phyloP scores from a whole-genome alignment of 257 asterid species.

The Agastache rugosa region DNA sequence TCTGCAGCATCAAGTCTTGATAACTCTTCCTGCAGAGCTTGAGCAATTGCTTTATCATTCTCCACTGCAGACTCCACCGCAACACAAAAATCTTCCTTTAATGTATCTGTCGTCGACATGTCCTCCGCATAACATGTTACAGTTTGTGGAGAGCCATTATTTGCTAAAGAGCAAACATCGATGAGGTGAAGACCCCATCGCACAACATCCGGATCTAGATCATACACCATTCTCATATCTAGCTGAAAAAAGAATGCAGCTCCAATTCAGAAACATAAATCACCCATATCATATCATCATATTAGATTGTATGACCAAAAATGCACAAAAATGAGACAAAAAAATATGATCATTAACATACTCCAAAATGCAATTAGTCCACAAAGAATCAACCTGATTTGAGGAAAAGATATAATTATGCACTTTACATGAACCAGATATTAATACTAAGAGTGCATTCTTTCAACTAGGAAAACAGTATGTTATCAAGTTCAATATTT shows the following conservation, averaged over 20 bases:
- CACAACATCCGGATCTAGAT: slow-evolving; percentile 80
- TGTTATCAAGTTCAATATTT: neutral
- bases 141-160: slow-evolving; percentile 60
- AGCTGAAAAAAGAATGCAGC: slow-evolving; percentile 25
- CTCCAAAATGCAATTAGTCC: neutral
- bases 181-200: slow-evolving; percentile 91
- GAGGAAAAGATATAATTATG: neutral
- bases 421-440: neutral
- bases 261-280: slow-evolving; percentile 18
- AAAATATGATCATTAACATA: neutral
- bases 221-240: slow-evolving; percentile 41
- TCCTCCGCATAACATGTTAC: slow-evolving; percentile 64
- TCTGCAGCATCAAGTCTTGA: slow-evolving; percentile 57
- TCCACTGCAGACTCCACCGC: slow-evolving; percentile 49
- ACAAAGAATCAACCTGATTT: neutral
- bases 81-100: slow-evolving; percentile 58
- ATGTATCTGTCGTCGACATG: slow-evolving; percentile 49
- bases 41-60: slow-evolving; percentile 76
- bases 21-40: slow-evolving; percentile 85
- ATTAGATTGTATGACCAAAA: neutral
- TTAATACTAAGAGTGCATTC: neutral
- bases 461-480: neutral
- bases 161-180: slow-evolving; percentile 62
- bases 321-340: neutral
- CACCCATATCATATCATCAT: neutral